phyloP scores from a whole-genome alignment of 2,329 filamentous ascomycete genomes.

The Pseudogymnoascus verrucosus region DNA sequence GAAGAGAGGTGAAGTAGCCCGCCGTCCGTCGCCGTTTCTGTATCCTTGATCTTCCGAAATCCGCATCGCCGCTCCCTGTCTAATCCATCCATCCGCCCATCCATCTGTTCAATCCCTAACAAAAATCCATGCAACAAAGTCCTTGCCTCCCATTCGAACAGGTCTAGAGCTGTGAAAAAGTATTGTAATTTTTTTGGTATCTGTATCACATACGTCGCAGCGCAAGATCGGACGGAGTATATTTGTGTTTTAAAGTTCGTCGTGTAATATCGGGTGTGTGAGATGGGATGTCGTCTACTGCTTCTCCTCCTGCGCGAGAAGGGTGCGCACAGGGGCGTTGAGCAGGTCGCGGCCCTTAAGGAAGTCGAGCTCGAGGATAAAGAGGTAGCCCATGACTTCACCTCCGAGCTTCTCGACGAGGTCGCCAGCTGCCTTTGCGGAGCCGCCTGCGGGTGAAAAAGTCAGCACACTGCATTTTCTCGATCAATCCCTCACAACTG shows the following conservation, averaged over 20 bases:
- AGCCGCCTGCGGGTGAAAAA: slow-evolving; percentile 55
- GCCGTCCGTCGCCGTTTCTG: not conserved
- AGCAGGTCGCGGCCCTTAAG: slow-evolving; percentile 89
- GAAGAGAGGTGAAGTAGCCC: not conserved
- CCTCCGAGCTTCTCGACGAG: slow-evolving; percentile 83
- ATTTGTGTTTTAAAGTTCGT: not conserved
- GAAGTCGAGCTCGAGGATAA: slow-evolving; percentile 92
- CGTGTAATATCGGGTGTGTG: not conserved
- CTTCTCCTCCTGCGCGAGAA: slow-evolving; percentile 58
- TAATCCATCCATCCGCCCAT: not conserved
- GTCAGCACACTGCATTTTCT: not conserved
- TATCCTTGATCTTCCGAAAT: not conserved
- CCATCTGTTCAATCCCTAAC: not conserved
- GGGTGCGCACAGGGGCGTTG: slow-evolving; percentile 71
- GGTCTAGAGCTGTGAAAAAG: not conserved
- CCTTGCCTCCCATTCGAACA: not conserved
- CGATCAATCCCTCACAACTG: not conserved
- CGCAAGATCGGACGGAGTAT: not conserved
- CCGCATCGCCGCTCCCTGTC: not conserved
- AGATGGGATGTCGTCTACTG: slow-evolving; percentile 9
- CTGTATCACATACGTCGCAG: not conserved
- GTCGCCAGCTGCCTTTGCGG: slow-evolving; percentile 76
- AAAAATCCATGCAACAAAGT: not conserved
- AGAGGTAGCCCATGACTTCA: slow-evolving; percentile 79
- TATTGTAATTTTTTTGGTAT: not conserved